Conservation (phyloP, 2,329 filamentous ascomycete species). For the Thielaviopsis euricoi region DNA sequence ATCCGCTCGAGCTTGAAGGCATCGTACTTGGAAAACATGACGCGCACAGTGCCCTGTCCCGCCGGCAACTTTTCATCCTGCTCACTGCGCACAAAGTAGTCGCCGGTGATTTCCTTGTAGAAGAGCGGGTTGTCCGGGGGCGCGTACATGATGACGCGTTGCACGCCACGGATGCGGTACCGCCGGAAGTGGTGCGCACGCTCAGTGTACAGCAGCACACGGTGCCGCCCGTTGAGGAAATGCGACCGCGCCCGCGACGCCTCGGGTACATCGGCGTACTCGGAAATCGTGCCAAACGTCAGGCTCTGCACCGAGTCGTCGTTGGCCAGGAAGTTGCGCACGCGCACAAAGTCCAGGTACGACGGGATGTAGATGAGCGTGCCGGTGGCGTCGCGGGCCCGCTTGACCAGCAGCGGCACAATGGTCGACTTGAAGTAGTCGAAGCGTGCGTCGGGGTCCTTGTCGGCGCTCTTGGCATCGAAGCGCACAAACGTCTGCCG, state of each 20-base stretch:
- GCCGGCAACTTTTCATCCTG: constrained; percentile 37
- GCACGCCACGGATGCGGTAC: constrained; percentile 68
- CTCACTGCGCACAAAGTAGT: constrained; percentile 45
- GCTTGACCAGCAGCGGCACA: constrained; percentile 56
- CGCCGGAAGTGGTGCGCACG: constrained; percentile 92
- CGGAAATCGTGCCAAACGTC: constrained; percentile 66
- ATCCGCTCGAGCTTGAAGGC: constrained; percentile 75
- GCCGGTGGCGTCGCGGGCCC: constrained; percentile 46
- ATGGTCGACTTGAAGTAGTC: constrained; percentile 76
- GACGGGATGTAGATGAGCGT: constrained; percentile 80
- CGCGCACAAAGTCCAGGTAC: constrained; percentile 86
- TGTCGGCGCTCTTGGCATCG: constrained; percentile 37
- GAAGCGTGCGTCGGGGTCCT: constrained; percentile 78
- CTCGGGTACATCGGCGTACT: constrained; percentile 68
- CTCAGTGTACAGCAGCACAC: constrained; percentile 78
- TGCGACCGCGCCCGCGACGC: constrained; percentile 73
- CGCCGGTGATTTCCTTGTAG: constrained; percentile 60
- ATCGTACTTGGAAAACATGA: constrained; percentile 78
- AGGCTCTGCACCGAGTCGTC: constrained; percentile 37
- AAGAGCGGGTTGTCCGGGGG: constrained; percentile 77
- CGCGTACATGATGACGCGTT: constrained; percentile 74
- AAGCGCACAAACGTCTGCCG: constrained; percentile 87
- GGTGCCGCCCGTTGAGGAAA: constrained; percentile 69
- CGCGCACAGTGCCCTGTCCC: constrained; percentile 42
- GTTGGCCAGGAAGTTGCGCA: constrained; percentile 82